Conservation (phyloP, 306 rosid genomes). For the Lathyrus sativus region DNA sequence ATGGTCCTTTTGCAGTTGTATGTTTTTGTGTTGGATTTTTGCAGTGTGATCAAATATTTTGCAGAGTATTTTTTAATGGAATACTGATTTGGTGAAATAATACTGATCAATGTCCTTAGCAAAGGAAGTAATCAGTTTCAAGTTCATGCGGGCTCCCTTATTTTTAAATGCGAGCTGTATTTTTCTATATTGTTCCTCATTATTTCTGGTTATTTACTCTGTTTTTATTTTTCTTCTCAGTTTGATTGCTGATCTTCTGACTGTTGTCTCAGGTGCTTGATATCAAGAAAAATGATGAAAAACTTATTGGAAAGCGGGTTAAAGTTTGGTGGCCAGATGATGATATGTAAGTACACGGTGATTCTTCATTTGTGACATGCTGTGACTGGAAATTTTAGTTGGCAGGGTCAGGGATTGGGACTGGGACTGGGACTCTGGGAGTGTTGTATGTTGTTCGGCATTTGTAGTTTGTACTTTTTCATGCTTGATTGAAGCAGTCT, state of each 20-base stretch:
- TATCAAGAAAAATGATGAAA: constrained; percentile 48
- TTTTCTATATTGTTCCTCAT: constrained; percentile 16
- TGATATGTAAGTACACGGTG: constrained; percentile 54
- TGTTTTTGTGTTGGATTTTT: constrained; percentile 25
- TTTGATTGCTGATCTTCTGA: constrained; percentile 32
- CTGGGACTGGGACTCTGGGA: not conserved
- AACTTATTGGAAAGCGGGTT: constrained; percentile 62
- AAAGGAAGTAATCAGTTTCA: not conserved
- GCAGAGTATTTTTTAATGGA: not conserved
- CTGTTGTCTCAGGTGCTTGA: constrained; percentile 55
- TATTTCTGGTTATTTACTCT: constrained; percentile 21
- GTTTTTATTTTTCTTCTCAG: constrained; percentile 14
- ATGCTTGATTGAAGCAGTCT: not conserved
- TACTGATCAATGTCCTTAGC: not conserved
- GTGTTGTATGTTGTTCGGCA: not conserved
- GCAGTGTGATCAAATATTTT: constrained; percentile 1
- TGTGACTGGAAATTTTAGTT: constrained; percentile 23
- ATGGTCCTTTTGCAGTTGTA: not conserved
- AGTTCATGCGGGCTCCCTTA: constrained; percentile 2
- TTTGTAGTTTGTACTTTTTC: constrained; percentile 1
- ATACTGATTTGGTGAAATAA: constrained; percentile 16
- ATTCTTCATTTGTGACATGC: constrained; percentile 21
- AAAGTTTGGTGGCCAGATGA: constrained; percentile 93
- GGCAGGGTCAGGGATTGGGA: not conserved
- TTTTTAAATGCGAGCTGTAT: not conserved